Conservation (phyloP, 2,329 filamentous ascomycete genomes). For the Thielaviopsis ethacetica region DNA sequence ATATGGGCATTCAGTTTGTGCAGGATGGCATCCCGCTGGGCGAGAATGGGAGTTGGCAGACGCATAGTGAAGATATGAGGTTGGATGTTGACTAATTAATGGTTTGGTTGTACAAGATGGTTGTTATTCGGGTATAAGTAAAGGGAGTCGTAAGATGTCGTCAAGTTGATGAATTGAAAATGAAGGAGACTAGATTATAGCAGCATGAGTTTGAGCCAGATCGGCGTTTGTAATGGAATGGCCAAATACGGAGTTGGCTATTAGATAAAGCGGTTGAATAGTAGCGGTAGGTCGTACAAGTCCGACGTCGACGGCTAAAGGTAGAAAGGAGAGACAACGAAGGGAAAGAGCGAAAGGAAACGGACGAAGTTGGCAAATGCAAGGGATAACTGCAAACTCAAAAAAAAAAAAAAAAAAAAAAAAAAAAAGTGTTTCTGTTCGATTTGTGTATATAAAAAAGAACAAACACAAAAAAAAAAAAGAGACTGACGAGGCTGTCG, state of each 20-base stretch:
- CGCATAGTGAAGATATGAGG: neutral
- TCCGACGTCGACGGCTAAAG: neutral
- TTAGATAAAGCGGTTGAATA: too few relatives aligned
- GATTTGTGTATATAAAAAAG: neutral
- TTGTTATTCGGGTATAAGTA: neutral
- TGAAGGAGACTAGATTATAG: neutral
- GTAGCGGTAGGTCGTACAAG: too few relatives aligned
- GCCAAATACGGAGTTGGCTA: too few relatives aligned
- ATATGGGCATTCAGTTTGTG: neutral
- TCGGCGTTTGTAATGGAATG: neutral
- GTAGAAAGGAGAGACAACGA: neutral
- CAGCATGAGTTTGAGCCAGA: neutral
- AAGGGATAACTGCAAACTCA: neutral
- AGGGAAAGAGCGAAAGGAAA: neutral
- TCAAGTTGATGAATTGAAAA: neutral
- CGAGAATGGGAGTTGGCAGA: neutral
- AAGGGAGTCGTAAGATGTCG: neutral
- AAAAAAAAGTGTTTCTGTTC: neutral
- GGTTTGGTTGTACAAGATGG: neutral
- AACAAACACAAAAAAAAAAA: constrained; percentile 2
- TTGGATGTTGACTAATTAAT: neutral
- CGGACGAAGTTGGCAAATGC: neutral
- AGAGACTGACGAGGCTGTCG: neutral
- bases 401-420: neutral
- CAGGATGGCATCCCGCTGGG: neutral